A percentile compares a stretch with the other conserved stretches of the same genome.
phyloP scores from a whole-genome alignment of 192 early-diverging fungal species.

The Podila horticola region DNA sequence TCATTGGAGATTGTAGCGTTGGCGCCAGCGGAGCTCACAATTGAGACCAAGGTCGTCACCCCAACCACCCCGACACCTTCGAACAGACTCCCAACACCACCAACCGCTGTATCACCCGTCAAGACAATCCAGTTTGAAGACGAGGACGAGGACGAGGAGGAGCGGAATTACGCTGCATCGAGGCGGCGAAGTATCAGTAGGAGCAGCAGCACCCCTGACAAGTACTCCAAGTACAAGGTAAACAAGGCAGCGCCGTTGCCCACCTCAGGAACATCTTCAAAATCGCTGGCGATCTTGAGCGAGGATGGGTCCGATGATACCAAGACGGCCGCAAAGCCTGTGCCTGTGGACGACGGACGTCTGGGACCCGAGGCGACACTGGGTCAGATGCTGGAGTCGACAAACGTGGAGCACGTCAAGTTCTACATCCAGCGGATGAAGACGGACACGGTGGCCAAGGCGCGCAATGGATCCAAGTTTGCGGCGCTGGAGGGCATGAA shows the following conservation, averaged over 20 bases:
- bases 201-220: slow-evolving; percentile 37
- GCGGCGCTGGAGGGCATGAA: slow-evolving; percentile 50
- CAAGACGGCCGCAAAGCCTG: not conserved
- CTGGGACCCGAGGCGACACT: slow-evolving; percentile 36
- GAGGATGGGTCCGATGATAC: slow-evolving; percentile 4
- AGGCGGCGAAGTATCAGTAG: slow-evolving; percentile 24
- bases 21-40: not conserved
- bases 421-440: slow-evolving; percentile 49
- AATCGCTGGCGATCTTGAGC: slow-evolving; percentile 19
- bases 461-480: slow-evolving; percentile 41
- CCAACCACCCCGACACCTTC: not conserved
- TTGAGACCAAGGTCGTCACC: not conserved
- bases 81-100: not conserved
- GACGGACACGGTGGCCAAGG: slow-evolving; percentile 49
- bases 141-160: slow-evolving; percentile 33
- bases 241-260: not conserved
- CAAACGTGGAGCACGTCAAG: slow-evolving; percentile 30
- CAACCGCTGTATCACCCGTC: not conserved
- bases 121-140: not conserved
- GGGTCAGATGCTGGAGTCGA: slow-evolving; percentile 29
- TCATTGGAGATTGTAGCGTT: not conserved
- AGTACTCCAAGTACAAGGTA: slow-evolving; percentile 46
- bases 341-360: slow-evolving; percentile 5
- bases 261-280: not conserved
- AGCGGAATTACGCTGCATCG: slow-evolving; percentile 15